Evolutionary conservation across 176 grass and related monocot genomes (phyloP).

Genomic region (Zoysia pacifica): DNA sequence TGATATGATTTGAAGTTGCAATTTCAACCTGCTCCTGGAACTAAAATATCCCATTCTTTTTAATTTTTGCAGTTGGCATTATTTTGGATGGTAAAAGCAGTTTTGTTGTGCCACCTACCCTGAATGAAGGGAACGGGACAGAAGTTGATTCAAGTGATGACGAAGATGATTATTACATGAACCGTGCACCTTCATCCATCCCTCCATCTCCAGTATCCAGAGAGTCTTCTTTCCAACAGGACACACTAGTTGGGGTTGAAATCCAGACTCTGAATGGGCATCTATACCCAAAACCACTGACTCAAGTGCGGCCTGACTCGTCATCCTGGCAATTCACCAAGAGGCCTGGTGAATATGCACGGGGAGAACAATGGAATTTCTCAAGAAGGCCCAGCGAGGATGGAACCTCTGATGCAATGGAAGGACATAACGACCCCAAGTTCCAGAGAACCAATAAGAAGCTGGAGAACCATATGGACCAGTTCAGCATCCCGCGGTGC

Average conservation of each 20-base stretch:
- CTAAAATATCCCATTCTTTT: conserved; percentile 11
- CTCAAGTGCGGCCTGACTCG: conserved; percentile 51
- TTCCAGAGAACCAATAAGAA: conserved; percentile 41
- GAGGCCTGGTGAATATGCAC: conserved; percentile 36
- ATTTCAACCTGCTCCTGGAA: conserved; percentile 17
- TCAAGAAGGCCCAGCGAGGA: conserved; percentile 55
- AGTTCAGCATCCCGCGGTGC: conserved; percentile 54
- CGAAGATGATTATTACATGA: conserved; percentile 66
- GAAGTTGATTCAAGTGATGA: conserved; percentile 54
- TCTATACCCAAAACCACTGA: conserved; percentile 52
- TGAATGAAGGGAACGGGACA: conserved; percentile 45
- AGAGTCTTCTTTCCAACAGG: conserved; percentile 70
- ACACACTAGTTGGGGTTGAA: conserved; percentile 50
- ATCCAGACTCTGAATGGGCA: conserved; percentile 60
- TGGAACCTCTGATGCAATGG: conserved; percentile 36
- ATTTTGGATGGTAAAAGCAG: conserved; percentile 53
- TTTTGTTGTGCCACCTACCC: conserved; percentile 23
- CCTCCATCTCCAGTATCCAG: conserved; percentile 60
- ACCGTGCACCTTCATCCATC: conserved; percentile 46
- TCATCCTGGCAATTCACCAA: conserved; percentile 47
- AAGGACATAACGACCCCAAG: conserved; percentile 33
- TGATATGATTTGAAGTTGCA: conserved; percentile 3
- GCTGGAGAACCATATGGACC: conserved; percentile 21
- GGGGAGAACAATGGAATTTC: conserved; percentile 53
- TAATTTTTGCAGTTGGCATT: conserved; percentile 47